Evolutionary conservation across 257 asterid genomes (phyloP).

Genomic region (Rubia yunnanensis): DNA sequence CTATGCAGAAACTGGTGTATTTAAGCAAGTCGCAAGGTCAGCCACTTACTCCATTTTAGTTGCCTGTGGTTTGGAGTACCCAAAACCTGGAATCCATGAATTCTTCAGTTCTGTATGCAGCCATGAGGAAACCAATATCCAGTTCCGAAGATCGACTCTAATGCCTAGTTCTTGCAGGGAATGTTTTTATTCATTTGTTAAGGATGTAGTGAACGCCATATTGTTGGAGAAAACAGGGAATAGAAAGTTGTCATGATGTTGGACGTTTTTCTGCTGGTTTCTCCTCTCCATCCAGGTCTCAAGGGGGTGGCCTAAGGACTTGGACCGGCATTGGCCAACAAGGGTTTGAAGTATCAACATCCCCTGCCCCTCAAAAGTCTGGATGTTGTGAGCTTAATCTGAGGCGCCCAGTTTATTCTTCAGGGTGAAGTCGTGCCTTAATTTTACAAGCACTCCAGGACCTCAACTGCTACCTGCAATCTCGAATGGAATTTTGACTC

Average conservation of each 20-base stretch:
- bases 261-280: too few relatives aligned
- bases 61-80: constrained; percentile 57
- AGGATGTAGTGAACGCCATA: constrained; percentile 40
- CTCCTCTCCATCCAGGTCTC: too few relatives aligned
- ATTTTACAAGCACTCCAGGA: too few relatives aligned
- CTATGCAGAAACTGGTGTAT: constrained; percentile 37
- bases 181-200: constrained; percentile 54
- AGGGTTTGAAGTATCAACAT: too few relatives aligned
- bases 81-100: constrained; percentile 23
- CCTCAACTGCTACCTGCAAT: too few relatives aligned
- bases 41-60: constrained; percentile 63
- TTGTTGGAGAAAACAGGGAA: constrained; percentile 24
- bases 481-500: too few relatives aligned
- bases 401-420: too few relatives aligned
- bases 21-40: constrained; percentile 56
- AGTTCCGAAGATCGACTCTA: constrained; percentile 34
- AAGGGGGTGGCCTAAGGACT: too few relatives aligned
- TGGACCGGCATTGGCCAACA: too few relatives aligned
- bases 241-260: not conserved
- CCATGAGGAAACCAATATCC: constrained; percentile 27
- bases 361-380: too few relatives aligned
- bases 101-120: constrained; percentile 33
- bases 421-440: too few relatives aligned
- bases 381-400: too few relatives aligned
- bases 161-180: constrained; percentile 61